Evolutionary conservation across 139 green algal genomes (phyloP).

Genomic region (Chlorella sp.): DNA sequence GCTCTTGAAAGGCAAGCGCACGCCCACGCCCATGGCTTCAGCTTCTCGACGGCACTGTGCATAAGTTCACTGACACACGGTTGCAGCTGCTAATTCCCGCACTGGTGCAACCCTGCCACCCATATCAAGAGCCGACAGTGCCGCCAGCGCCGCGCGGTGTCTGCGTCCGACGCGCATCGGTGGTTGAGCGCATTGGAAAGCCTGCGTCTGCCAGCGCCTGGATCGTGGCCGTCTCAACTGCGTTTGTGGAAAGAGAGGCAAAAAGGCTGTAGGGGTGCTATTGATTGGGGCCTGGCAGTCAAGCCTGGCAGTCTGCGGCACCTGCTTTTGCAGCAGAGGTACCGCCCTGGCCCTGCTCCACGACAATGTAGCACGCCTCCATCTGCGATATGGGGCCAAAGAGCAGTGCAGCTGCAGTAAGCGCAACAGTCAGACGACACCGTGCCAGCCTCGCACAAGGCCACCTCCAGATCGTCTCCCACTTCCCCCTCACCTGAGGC

Average conservation of each 20-base stretch:
- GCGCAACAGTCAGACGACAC: not conserved
- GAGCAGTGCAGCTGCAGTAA: not conserved
- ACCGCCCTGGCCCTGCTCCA: not conserved
- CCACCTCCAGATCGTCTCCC: not conserved
- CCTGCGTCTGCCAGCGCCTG: constrained; percentile 27
- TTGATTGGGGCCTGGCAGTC: no score
- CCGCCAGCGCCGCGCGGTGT: no score
- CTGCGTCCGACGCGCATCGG: constrained; percentile 23
- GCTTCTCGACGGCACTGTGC: no score
- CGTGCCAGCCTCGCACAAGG: not conserved
- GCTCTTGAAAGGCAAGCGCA: no score
- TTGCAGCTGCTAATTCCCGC: no score
- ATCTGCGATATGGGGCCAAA: constrained; percentile 1
- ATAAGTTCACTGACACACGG: no score
- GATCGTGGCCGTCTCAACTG: constrained; percentile 44
- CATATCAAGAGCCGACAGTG: no score
- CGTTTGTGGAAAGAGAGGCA: constrained; percentile 3
- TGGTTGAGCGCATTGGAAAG: constrained; percentile 35
- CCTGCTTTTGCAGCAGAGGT: not conserved
- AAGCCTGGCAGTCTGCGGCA: no score
- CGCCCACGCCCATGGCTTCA: no score
- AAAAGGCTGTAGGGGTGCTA: no score
- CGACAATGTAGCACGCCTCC: not conserved
- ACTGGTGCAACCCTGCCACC: no score
- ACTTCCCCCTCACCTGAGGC: not conserved